Percentiles rank a stretch among this genome's conserved stretches.
These are phyloP conservation scores for Przewalskia tangutica DNA, from an alignment of 257 asterid genomes.

Conservation along the genomic window DNA sequence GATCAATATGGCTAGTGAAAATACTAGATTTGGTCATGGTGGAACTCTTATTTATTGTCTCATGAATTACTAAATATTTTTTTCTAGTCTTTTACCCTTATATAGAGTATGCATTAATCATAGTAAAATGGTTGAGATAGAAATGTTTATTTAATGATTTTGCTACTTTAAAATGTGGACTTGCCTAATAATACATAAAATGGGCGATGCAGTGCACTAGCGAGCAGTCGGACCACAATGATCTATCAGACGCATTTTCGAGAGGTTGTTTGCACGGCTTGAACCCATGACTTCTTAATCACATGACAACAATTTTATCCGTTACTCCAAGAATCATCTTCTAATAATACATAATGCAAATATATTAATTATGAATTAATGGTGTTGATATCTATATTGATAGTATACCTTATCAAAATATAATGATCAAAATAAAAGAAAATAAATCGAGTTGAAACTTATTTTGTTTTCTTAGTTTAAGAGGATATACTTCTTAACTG, in stretches of 20 bases:
- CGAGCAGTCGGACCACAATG: no score
- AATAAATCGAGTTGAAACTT: background rate
- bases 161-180: background rate
- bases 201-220: no score
- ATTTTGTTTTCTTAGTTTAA: background rate
- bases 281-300: no score
- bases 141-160: background rate
- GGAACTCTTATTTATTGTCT: background rate
- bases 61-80: background rate
- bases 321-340: no score
- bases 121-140: background rate
- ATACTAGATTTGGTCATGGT: background rate
- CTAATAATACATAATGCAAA: no score
- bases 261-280: no score
- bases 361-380: background rate
- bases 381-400: no score
- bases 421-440: background rate
- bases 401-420: no score
- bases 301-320: no score
- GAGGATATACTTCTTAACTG: background rate
- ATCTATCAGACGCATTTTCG: no score
- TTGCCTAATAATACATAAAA: no score
- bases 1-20: background rate
- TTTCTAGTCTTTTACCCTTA: background rate
- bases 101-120: background rate